Evolutionary conservation across 2,329 filamentous ascomycete species (phyloP), one percentile per base, ranked within the genome.

Genomic region (Stromatinia cepivora): DNA sequence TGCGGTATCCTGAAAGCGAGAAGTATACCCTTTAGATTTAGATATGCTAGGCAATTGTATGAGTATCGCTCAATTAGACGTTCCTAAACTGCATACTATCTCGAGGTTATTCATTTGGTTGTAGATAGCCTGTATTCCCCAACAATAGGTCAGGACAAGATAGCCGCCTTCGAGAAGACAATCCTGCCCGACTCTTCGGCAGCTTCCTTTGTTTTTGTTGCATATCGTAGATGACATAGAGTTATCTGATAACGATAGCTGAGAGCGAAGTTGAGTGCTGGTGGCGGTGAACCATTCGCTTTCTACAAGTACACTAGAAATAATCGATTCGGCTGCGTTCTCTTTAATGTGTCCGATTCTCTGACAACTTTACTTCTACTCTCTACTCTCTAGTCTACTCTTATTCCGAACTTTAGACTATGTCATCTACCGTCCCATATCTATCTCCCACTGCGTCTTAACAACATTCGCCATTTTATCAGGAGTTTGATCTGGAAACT

Each of bases 391-490:
- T 4, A 17, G 4, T 36, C 45, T 50, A 36, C 10, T 3, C 7
- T 36, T 1, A 2, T 2, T 11, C 4, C 9, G 8, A 50, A 9
- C 7, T 9, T 4, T 17, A 17, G 17, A 9, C 11, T 10, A 4
- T 25, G 20, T 25, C 7, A 54, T 53, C n/a, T 53, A 67, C 66
- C 56, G 36, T 5, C 56, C 66, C 20, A 62, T 25, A 45, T 67
- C 56, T 42, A 31, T 67, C 28, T 67, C 66, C 66, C 66, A 67
- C 28, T 67, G 45, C 36, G 36, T 46, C 25, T 54, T 54, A 11
- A 67, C 6, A 31, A 39, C 34, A 46, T 53, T 15, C 31, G 34
- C 34, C 15, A 53, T 13, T 20, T 63, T 62, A 6, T 67, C 66
- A 8, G 66, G 66, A 34, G 57, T 36, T 20, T 67, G 46, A 62